These are phyloP conservation scores for Nannochloropsis gaditana DNA, from an alignment of 108 stramenopile species.

Conservation along the genomic window DNA sequence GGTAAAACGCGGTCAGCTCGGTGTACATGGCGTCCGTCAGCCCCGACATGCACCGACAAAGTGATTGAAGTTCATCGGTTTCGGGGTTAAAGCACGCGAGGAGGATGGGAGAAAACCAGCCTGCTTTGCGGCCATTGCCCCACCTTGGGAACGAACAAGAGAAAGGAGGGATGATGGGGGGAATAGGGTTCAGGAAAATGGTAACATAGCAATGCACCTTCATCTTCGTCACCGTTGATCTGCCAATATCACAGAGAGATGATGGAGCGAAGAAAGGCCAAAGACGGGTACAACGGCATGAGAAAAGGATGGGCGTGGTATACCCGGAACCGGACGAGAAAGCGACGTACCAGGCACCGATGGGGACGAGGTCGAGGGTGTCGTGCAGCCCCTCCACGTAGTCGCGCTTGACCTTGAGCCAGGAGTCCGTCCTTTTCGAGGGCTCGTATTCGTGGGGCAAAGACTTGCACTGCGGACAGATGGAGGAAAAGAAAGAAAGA, in stretches of 20 bases:
- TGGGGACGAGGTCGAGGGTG: slow-evolving; percentile 24
- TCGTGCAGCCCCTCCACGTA: slow-evolving; percentile 22
- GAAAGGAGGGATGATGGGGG: background rate
- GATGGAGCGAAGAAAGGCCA: background rate
- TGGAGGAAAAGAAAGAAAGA: background rate
- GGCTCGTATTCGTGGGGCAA: slow-evolving; percentile 18
- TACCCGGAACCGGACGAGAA: background rate
- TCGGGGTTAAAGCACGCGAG: slow-evolving; percentile 23
- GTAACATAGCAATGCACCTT: background rate
- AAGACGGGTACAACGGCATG: background rate
- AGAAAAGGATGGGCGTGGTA: background rate
- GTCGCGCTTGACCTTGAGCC: slow-evolving; percentile 27
- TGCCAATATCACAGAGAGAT: background rate
- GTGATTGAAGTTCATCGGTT: background rate
- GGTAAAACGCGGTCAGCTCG: slow-evolving; percentile 15
- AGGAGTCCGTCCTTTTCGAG: background rate
- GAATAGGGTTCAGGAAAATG: background rate
- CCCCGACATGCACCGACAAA: slow-evolving; percentile 25
- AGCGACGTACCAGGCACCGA: slow-evolving; percentile 21
- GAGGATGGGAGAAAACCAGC: slow-evolving; percentile 21
- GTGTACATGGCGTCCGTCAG: slow-evolving; percentile 25
- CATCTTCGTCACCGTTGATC: too few species aligned
- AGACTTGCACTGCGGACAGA: background rate
- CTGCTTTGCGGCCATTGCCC: slow-evolving; percentile 25
- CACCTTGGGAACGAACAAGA: background rate